Percentiles rank a stretch among this genome's conserved stretches.
Evolutionary conservation across 768 basidiomycete genomes (phyloP).

Genomic region (Naganishia onofrii): DNA sequence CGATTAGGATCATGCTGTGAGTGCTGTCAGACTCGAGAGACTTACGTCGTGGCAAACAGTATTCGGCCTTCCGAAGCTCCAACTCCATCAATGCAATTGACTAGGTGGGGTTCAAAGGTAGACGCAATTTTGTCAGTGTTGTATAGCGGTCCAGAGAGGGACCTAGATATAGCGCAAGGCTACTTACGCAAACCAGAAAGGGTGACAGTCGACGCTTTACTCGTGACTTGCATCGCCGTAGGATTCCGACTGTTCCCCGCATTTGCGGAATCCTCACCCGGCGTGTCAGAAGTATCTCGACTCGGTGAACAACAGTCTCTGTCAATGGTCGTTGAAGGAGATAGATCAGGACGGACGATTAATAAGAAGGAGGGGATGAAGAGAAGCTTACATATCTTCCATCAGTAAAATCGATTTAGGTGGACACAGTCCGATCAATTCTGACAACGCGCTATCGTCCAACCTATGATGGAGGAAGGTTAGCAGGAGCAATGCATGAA

Average conservation of each 20-base stretch:
- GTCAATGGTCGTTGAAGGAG: not conserved
- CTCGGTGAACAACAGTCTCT: conserved; percentile 35
- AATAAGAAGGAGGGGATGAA: not conserved
- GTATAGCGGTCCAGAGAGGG: no score
- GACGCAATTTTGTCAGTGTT: no score
- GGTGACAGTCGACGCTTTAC: conserved; percentile 39
- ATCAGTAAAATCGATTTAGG: conserved; percentile 80
- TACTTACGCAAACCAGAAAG: conserved; percentile 46
- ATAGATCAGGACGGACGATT: no score
- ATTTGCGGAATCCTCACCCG: not conserved
- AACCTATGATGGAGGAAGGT: conserved; percentile 32
- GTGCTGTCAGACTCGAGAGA: conserved; percentile 29
- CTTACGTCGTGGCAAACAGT: conserved; percentile 72
- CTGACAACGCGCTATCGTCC: conserved; percentile 75
- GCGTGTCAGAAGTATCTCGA: not conserved
- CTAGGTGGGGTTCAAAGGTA: conserved; percentile 15
- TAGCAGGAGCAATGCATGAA: no score
- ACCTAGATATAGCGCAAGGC: no score
- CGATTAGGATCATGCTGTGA: not conserved
- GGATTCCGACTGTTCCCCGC: conserved; percentile 9
- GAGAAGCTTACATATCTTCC: conserved; percentile 64
- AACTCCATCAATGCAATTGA: conserved; percentile 83
- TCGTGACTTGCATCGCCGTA: conserved; percentile 14
- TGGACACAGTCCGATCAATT: conserved; percentile 82
- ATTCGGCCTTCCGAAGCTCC: conserved; percentile 82